A percentile compares a stretch with the other conserved stretches of the same genome.
These are phyloP conservation scores for Globisporangium echinulatum DNA, from an alignment of 352 stramenopile genomes.

Conservation along the genomic window DNA sequence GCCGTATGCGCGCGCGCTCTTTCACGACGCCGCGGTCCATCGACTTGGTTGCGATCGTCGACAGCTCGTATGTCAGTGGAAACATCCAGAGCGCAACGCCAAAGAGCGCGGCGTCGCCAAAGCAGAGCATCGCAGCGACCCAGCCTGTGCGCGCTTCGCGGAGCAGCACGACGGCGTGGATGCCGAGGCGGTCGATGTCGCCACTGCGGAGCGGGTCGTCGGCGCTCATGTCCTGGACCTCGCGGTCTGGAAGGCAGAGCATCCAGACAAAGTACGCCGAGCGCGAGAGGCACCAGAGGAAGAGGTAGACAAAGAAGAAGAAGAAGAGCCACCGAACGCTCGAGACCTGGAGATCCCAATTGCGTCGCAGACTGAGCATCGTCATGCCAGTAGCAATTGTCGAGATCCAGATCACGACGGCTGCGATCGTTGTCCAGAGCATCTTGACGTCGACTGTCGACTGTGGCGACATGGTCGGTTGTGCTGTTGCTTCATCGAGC, in stretches of 20 bases:
- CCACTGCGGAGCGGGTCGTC: constrained; percentile 32
- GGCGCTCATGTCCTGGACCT: constrained; percentile 27
- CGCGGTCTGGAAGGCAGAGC: constrained; percentile 21
- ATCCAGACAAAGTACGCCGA: constrained; percentile 32
- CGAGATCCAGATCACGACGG: constrained; percentile 15
- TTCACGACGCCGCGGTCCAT: constrained; percentile 30
- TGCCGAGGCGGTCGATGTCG: constrained; percentile 34
- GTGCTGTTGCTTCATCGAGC: no score
- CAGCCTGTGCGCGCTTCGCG: constrained; percentile 25
- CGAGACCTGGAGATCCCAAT: constrained; percentile 31
- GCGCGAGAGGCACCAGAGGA: constrained; percentile 51
- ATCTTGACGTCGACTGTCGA: constrained; percentile 6
- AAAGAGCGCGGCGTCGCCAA: constrained; percentile 31
- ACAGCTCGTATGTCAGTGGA: constrained; percentile 36
- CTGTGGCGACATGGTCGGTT: no score
- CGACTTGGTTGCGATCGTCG: constrained; percentile 25
- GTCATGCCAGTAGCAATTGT: constrained; percentile 18
- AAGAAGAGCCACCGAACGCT: constrained; percentile 42
- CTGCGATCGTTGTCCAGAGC: constrained; percentile 26
- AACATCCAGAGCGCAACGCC: constrained; percentile 43
- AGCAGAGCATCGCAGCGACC: constrained; percentile 31
- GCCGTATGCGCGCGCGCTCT: constrained; percentile 15
- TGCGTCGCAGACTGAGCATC: constrained; percentile 23
- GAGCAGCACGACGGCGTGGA: constrained; percentile 27
- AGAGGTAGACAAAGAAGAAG: constrained; percentile 57